Conservation (phyloP, 805 yeast species). For the Teunomyces gatunensis region DNA sequence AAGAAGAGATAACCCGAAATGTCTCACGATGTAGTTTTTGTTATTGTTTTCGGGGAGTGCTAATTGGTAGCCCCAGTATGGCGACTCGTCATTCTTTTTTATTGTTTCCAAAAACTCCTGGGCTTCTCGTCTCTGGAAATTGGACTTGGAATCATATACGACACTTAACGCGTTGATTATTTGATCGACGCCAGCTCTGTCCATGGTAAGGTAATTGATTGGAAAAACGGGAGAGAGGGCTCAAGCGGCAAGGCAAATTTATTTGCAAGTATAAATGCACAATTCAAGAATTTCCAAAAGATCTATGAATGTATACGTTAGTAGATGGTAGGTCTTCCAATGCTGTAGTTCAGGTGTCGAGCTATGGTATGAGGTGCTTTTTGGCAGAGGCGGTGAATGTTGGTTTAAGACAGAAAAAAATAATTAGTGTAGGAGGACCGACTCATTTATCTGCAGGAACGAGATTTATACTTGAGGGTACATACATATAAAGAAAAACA, state of each 20-base stretch:
- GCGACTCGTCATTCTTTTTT: conserved; percentile 77
- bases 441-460: background rate
- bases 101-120: conserved; percentile 70
- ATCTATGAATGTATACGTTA: too few species aligned
- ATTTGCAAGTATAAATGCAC: background rate
- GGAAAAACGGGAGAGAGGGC: background rate
- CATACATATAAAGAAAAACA: too few species aligned
- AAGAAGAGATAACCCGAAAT: conserved; percentile 81
- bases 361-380: background rate
- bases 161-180: conserved; percentile 75
- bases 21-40: conserved; percentile 71
- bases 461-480: background rate
- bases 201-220: conserved; percentile 45
- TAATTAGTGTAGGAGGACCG: background rate
- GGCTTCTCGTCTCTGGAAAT: conserved; percentile 53
- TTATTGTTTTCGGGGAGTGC: conserved; percentile 60
- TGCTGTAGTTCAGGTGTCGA: background rate
- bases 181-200: conserved; percentile 65
- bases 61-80: conserved; percentile 88
- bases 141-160: conserved; percentile 67
- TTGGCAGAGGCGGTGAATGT: conserved; percentile 3
- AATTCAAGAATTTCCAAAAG: background rate
- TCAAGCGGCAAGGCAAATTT: background rate
- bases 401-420: background rate
- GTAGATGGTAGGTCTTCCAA: background rate